Evolutionary conservation across 2,329 filamentous ascomycete genomes (phyloP).

Genomic region (Aspergillus pseudotamarii): DNA sequence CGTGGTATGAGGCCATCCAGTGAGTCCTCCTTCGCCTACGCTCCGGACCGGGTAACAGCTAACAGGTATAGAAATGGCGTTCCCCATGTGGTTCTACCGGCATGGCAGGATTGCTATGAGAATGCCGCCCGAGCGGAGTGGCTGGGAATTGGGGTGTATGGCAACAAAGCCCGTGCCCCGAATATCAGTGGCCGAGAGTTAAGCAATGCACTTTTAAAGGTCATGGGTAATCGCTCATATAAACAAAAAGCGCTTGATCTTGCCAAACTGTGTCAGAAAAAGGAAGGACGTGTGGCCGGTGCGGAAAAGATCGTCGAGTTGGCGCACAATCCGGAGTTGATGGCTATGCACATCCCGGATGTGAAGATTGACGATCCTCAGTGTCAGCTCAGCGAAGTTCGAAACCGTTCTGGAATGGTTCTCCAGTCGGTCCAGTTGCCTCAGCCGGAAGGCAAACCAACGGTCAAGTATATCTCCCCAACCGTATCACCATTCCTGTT

Average conservation of each 20-base stretch:
- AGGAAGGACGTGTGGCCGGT: slow-evolving; percentile 22
- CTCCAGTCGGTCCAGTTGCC: slow-evolving; percentile 11
- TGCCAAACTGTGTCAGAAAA: slow-evolving; percentile 22
- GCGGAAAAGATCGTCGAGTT: slow-evolving; percentile 27
- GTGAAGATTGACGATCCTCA: slow-evolving; percentile 11
- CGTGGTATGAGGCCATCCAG: slow-evolving; percentile 49
- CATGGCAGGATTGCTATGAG: slow-evolving; percentile 51
- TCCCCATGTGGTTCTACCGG: slow-evolving; percentile 49
- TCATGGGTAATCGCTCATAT: slow-evolving; percentile 23
- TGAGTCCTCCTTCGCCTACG: slow-evolving; percentile 24
- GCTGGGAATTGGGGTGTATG: slow-evolving; percentile 46
- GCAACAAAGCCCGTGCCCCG: slow-evolving; percentile 36
- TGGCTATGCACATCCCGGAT: slow-evolving; percentile 21
- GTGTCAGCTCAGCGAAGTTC: slow-evolving; percentile 15
- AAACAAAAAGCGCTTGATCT: slow-evolving; percentile 20
- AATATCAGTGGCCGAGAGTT: slow-evolving; percentile 33
- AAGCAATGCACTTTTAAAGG: slow-evolving; percentile 26
- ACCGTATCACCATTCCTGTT: not conserved
- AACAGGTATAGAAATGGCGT: slow-evolving; percentile 40
- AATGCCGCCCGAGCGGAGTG: slow-evolving; percentile 46
- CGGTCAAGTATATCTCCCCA: slow-evolving; percentile 14
- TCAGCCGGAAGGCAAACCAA: slow-evolving; percentile 3
- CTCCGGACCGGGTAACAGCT: too few species aligned
- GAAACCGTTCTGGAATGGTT: slow-evolving; percentile 17
- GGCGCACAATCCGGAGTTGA: slow-evolving; percentile 20